A percentile compares a stretch with the other conserved stretches of the same genome.
Evolutionary conservation across 345 rosid genomes (phyloP).

Genomic region (Lumnitzera littorea): DNA sequence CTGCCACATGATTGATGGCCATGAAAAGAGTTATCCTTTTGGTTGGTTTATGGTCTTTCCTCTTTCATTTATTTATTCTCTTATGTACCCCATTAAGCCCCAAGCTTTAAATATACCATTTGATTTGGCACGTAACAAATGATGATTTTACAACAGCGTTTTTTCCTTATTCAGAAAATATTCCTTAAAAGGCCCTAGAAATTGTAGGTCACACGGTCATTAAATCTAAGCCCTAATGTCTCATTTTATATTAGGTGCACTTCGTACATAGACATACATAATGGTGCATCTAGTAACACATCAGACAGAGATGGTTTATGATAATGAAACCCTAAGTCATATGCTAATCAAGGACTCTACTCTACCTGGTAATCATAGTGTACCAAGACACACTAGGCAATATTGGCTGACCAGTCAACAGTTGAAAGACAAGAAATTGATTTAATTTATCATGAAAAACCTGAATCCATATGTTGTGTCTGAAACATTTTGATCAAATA

Average conservation of each 20-base stretch:
- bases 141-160: conserved; percentile 10
- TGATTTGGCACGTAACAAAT: conserved; percentile 5
- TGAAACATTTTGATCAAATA: too few relatives aligned
- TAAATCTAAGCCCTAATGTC: conserved; percentile 17
- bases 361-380: too few relatives aligned
- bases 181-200: conserved; percentile 17
- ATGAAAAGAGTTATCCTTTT: conserved; percentile 19
- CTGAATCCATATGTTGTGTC: too few relatives aligned
- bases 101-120: neutral
- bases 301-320: neutral
- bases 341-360: neutral
- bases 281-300: neutral
- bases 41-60: conserved; percentile 10
- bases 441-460: too few relatives aligned
- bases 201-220: conserved; percentile 23
- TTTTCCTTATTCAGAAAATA: conserved; percentile 33
- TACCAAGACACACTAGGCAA: conserved; percentile 1
- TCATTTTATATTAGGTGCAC: conserved; percentile 1
- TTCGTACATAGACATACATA: conserved; percentile 2
- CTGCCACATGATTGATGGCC: conserved; percentile 37
- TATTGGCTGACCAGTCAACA: too few relatives aligned
- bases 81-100: too few relatives aligned
- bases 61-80: conserved; percentile 2
- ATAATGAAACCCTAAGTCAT: neutral
- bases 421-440: too few relatives aligned